A percentile compares a stretch with the other conserved stretches of the same genome.
phyloP scores from a whole-genome alignment of 176 grass and related monocot genomes.

The Chloris gayana region DNA sequence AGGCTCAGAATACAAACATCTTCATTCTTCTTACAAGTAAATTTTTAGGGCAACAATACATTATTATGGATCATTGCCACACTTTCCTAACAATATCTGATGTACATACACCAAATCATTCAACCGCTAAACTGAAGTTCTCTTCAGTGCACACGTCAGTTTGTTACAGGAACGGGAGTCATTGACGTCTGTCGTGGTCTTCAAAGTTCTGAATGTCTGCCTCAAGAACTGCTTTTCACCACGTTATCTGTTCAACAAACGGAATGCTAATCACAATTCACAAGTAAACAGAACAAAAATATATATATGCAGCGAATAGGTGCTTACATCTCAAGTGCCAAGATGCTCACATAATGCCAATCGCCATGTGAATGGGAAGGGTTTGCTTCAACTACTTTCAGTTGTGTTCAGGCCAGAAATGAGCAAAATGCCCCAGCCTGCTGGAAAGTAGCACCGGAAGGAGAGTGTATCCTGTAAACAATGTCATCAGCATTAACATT shows the following conservation, averaged over 20 bases:
- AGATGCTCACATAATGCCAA: constrained; percentile 70
- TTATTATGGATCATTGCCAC: no score
- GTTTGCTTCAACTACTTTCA: constrained; percentile 75
- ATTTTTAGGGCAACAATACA: no score
- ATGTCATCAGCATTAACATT: constrained; percentile 9
- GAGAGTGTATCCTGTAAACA: constrained; percentile 66
- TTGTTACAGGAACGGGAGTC: not conserved
- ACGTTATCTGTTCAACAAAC: constrained; percentile 60
- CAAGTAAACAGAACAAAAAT: not conserved
- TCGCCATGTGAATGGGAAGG: constrained; percentile 69
- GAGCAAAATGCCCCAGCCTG: constrained; percentile 76
- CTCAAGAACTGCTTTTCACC: constrained; percentile 65
- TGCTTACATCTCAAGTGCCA: constrained; percentile 74
- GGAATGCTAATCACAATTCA: constrained; percentile 1
- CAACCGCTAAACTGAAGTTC: constrained; percentile 11
- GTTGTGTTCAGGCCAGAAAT: constrained; percentile 63
- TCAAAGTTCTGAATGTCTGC: constrained; percentile 50
- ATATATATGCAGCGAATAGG: not conserved
- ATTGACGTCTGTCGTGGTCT: constrained; percentile 12
- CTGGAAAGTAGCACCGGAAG: constrained; percentile 70
- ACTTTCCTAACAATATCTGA: not conserved
- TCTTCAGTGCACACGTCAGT: constrained; percentile 6
- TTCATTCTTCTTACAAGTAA: no score
- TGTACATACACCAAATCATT: not conserved
- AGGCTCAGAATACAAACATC: no score